phyloP scores from a whole-genome alignment of 306 rosid species.

The Medicago truncatula region MtrunA17r5.0-ANR NC_053046.1:6079501-6080000 shows the following conservation, averaged over 20 bases:
- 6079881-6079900: constrained; percentile 37
- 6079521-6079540: constrained; percentile 28
- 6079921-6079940: not conserved
- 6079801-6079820: constrained; percentile 10
- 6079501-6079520: constrained; percentile 39
- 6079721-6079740: constrained; percentile 40
- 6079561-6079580: constrained; percentile 64
- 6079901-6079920: constrained; percentile 6
- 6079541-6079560: constrained; percentile 54
- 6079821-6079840: not conserved
- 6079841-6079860: constrained; percentile 35
- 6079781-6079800: constrained; percentile 34
- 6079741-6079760: constrained; percentile 49
- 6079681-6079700: not conserved
- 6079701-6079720: constrained; percentile 18
- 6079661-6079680: constrained; percentile 31
- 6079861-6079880: constrained; percentile 7
- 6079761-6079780: constrained; percentile 35
- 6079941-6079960: not conserved
- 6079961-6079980: not conserved
- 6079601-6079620: constrained; percentile 54
- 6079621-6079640: not conserved
- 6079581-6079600: constrained; percentile 57
- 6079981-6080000: not conserved
- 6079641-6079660: constrained; percentile 23